phyloP scores from a whole-genome alignment of 2,329 filamentous ascomycete genomes.

The Sporothrix pallida region DNA sequence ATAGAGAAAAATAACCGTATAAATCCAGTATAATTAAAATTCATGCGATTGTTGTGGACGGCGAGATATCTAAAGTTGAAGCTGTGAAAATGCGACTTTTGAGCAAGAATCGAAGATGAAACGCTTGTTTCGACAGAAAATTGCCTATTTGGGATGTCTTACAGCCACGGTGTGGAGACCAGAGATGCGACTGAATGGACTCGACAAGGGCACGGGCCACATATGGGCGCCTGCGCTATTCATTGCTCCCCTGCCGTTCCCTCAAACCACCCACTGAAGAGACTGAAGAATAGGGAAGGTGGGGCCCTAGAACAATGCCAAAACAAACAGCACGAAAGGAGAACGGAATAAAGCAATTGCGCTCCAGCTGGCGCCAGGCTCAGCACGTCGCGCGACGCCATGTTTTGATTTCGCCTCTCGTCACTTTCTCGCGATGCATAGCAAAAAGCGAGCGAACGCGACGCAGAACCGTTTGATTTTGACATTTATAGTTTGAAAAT shows the following conservation, averaged over 20 bases:
- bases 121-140: neutral
- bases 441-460: neutral
- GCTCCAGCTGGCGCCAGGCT: constrained; percentile 17
- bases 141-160: constrained; percentile 32
- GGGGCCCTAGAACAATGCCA: neutral
- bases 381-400: neutral
- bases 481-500: neutral
- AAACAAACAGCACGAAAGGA: neutral
- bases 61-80: neutral
- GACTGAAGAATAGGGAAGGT: neutral
- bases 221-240: neutral
- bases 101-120: constrained; percentile 3
- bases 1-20: neutral
- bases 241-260: neutral
- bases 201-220: constrained; percentile 4
- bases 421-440: neutral
- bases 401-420: constrained; percentile 8
- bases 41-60: neutral
- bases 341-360: too few species aligned
- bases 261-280: neutral
- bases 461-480: neutral
- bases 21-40: neutral
- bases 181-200: neutral
- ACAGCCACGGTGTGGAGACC: constrained; percentile 19
- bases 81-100: neutral